These are phyloP conservation scores for Bruguiera gymnorhiza DNA, from an alignment of 345 rosid species.

Conservation along the genomic window DNA sequence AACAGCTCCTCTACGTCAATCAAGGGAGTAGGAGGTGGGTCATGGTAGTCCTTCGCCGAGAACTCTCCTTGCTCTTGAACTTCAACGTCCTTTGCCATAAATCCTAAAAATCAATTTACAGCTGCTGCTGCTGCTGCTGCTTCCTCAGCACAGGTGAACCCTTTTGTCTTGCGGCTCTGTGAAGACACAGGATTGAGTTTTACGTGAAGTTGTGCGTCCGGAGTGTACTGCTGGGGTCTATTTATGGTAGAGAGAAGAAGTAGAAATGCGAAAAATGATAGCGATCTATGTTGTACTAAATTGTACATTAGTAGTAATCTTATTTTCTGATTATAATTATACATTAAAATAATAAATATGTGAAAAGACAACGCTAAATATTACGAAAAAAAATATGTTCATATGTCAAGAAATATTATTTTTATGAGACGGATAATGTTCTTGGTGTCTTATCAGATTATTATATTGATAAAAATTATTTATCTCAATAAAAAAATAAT, in stretches of 20 bases:
- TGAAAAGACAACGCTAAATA: no score
- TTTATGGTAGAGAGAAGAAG: not conserved
- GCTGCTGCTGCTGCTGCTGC: not conserved
- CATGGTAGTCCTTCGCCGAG: constrained; percentile 60
- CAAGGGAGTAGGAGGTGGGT: constrained; percentile 74
- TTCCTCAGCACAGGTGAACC: not conserved
- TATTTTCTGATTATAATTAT: no score
- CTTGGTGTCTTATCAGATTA: no score
- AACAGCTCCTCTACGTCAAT: constrained; percentile 54
- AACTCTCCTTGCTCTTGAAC: constrained; percentile 35
- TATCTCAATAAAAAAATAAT: no score
- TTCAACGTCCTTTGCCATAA: constrained; percentile 55
- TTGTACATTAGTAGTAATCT: no score
- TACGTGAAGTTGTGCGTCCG: no score
- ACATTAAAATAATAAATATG: no score
- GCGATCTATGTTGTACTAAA: not conserved
- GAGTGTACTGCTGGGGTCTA: not conserved
- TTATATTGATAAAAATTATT: no score
- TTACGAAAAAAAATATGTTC: no score
- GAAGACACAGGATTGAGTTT: not conserved
- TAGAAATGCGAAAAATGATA: not conserved
- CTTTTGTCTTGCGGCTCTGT: no score
- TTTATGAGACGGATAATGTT: no score
- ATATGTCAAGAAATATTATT: no score
- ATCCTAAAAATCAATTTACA: not conserved